Conservation (phyloP, 176 grass and related monocot genomes). For the Oryza punctata region DNA sequence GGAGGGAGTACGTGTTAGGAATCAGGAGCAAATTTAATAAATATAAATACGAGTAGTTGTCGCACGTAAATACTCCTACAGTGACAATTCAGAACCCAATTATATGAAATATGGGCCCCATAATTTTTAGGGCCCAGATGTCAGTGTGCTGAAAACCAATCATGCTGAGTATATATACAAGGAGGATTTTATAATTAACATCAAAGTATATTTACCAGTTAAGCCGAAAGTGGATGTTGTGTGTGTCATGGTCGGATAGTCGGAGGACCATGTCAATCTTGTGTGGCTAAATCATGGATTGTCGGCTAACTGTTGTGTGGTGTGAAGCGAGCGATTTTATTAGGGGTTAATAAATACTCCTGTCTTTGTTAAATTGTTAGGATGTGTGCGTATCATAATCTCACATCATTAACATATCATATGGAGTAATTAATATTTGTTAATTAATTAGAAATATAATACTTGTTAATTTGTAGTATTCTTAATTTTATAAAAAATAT, state of each 20-base stretch:
- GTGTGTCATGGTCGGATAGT: no score
- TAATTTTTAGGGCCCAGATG: no score
- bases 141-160: not conserved
- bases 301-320: not conserved
- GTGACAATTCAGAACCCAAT: not conserved
- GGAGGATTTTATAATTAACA: no score
- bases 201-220: no score
- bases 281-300: not conserved
- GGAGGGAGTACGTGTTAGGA: no score
- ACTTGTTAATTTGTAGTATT: no score
- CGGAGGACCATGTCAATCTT: conserved; percentile 13
- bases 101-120: not conserved
- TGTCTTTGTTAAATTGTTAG: no score
- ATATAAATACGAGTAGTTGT: not conserved
- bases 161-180: no score
- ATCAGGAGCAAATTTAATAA: conserved; percentile 10
- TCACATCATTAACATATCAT: not conserved
- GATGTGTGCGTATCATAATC: no score
- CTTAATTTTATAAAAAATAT: not conserved
- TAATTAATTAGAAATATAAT: not conserved
- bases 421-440: not conserved
- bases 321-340: not conserved
- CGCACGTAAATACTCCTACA: not conserved
- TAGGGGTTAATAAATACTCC: not conserved
- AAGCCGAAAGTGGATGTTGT: conserved; percentile 36